Evolutionary conservation across 2,329 filamentous ascomycete species (phyloP).

Genomic region (Rhexocercosporidium sp.): DNA sequence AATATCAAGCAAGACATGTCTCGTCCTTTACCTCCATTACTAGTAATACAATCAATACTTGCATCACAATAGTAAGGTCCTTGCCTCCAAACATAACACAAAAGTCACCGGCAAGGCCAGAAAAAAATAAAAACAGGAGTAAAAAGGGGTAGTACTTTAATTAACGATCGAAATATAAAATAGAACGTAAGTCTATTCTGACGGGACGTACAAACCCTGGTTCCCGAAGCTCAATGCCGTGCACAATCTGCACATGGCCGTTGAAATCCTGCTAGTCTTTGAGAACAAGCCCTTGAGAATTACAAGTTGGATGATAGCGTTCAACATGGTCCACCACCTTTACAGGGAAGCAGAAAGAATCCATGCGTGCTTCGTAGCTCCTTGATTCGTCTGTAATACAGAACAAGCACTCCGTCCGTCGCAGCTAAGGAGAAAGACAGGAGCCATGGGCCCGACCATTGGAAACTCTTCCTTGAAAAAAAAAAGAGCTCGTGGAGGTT

Average conservation of each 20-base stretch:
- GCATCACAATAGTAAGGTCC: too few species aligned
- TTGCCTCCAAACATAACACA: too few species aligned
- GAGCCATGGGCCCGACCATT: conserved; percentile 16
- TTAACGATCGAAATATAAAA: conserved; percentile 12
- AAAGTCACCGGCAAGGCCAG: too few species aligned
- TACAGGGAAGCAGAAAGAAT: conserved; percentile 24
- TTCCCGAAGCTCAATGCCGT: conserved; percentile 27
- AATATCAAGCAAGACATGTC: too few species aligned
- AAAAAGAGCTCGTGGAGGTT: conserved; percentile 8
- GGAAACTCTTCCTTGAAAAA: conserved; percentile 25
- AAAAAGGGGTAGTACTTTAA: too few species aligned
- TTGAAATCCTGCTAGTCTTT: conserved; percentile 32
- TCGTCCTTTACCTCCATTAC: too few species aligned
- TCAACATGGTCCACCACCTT: conserved; percentile 33
- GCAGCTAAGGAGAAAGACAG: conserved; percentile 15
- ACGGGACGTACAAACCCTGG: conserved; percentile 22
- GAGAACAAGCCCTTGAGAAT: conserved; percentile 26
- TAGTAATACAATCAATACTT: too few species aligned
- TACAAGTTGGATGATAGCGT: conserved; percentile 26
- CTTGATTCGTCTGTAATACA: conserved; percentile 27
- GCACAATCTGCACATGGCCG: conserved; percentile 24
- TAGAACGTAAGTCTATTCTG: conserved; percentile 2
- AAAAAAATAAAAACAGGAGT: too few species aligned
- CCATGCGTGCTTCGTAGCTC: conserved; percentile 28
- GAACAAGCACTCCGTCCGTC: conserved; percentile 24